These are phyloP conservation scores for Medicago ruthenica DNA, from an alignment of 306 rosid species.

Conservation along the genomic window DNA sequence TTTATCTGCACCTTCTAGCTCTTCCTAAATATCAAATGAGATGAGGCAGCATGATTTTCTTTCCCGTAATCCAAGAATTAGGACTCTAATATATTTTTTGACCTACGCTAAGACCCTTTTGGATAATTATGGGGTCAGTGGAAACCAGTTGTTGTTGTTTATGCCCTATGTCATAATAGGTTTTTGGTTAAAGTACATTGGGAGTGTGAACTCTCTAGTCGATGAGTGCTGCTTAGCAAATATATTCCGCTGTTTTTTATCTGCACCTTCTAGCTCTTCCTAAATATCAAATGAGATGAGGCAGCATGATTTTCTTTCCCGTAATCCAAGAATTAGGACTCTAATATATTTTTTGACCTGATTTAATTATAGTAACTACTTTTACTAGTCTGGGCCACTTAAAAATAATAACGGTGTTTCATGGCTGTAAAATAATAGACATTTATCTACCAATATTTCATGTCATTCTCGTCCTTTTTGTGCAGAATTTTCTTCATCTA, in stretches of 20 bases:
- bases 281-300: constrained; percentile 4
- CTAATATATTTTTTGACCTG: background rate
- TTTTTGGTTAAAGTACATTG: background rate
- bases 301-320: constrained; percentile 14
- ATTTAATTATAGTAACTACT: background rate
- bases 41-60: constrained; percentile 17
- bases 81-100: background rate
- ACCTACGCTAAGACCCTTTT: background rate
- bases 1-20: constrained; percentile 1
- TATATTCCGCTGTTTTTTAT: background rate
- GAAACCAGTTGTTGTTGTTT: background rate
- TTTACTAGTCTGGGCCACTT: background rate
- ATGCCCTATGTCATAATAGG: background rate
- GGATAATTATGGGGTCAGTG: too few relatives aligned
- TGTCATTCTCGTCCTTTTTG: too few relatives aligned
- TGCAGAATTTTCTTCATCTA: too few relatives aligned
- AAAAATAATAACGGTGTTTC: too few relatives aligned
- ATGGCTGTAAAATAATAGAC: too few relatives aligned
- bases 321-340: background rate
- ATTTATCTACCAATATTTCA: too few relatives aligned
- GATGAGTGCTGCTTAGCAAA: background rate
- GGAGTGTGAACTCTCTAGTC: background rate
- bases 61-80: background rate
- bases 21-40: constrained; percentile 22
- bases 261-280: constrained; percentile 17